Evolutionary conservation across 192 early-diverging fungal species (phyloP), one percentile per base, ranked within the genome.

Genomic region (Rhizophlyctis rosea): DNA sequence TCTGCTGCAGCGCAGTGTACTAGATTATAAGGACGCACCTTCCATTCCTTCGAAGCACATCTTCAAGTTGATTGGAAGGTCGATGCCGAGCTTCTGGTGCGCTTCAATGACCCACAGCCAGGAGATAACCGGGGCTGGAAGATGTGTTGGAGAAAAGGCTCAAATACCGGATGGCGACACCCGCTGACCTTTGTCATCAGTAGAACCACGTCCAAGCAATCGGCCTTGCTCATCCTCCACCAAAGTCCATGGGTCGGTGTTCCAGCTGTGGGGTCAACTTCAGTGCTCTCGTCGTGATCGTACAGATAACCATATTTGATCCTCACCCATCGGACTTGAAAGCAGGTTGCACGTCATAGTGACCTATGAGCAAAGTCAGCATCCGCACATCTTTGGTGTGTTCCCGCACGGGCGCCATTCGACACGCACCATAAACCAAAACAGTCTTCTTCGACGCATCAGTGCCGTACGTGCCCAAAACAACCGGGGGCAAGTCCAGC

Each of bases 21-120:
- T n/a, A n/a, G n/a, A n/a, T n/a, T n/a, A n/a, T n/a, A n/a, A n/a
- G 52, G 5, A 29, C 28, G 14, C 25, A 70, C 68, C 84, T 64
- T 90, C 87, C 93, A 90, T 96, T 75, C 94, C 96, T 80, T 98
- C 96, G 63, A 97, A 94, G 83, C 91, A 94, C 79, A 97, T 92
- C 84, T 92, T 91, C 59, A 98, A 71, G 79, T 96, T 96, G 59
- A 95, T 89, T 3, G 96, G 96, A 30, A 97, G 64, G 54, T 98
- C 94, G 5, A 95, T 59, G 29, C 92, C 93, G 7, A 91, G 78
- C 60, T 87, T 82, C 76, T 96, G 87, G 84, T 97, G 91, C 36
- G 93, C 89, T 75, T 96, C 94, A 35, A 92, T 91, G 29, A 91
- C 91, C 76, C 94, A 94, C 57, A 98, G 79, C 96, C 96, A 98